These are phyloP conservation scores for Podospora bellae-mahoneyi DNA, from an alignment of 495 filamentous ascomycete species.

Conservation along the genomic window DNA sequence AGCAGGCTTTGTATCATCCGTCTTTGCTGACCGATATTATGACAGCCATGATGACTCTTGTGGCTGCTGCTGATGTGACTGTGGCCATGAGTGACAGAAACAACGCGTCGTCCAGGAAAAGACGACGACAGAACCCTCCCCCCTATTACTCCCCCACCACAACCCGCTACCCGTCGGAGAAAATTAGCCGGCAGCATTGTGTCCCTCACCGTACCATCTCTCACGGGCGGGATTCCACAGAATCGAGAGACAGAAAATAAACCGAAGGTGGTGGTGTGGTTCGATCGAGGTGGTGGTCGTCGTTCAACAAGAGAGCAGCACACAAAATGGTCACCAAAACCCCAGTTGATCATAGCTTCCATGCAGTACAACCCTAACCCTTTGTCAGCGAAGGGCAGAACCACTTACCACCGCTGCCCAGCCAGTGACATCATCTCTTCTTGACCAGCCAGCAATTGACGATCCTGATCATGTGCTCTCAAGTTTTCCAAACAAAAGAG, in stretches of 20 bases:
- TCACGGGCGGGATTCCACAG: not conserved
- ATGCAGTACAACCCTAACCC: constrained; percentile 4
- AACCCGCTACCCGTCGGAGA: constrained; percentile 3
- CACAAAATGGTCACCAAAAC: not conserved
- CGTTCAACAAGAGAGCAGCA: not conserved
- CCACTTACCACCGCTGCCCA: not conserved
- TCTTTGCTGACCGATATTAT: not conserved
- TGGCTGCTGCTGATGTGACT: not conserved
- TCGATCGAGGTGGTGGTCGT: not conserved
- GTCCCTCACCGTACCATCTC: not conserved
- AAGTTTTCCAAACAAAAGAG: not conserved
- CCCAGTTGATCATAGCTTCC: not conserved
- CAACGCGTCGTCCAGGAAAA: not conserved
- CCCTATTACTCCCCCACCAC: not conserved
- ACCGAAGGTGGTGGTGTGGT: not conserved
- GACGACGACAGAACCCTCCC: not conserved
- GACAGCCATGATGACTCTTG: not conserved
- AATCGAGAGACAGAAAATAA: not conserved
- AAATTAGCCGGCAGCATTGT: not conserved
- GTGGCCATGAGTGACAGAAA: not conserved
- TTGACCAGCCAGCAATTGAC: not conserved
- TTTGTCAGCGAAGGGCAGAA: not conserved
- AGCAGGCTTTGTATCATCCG: not conserved
- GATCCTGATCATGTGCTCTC: not conserved
- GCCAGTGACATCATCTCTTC: constrained; percentile 2